Percentiles rank a stretch among this genome's conserved stretches.
phyloP scores from a whole-genome alignment of 2,329 filamentous ascomycete genomes.

The Emmonsiellopsis sp. region DNA sequence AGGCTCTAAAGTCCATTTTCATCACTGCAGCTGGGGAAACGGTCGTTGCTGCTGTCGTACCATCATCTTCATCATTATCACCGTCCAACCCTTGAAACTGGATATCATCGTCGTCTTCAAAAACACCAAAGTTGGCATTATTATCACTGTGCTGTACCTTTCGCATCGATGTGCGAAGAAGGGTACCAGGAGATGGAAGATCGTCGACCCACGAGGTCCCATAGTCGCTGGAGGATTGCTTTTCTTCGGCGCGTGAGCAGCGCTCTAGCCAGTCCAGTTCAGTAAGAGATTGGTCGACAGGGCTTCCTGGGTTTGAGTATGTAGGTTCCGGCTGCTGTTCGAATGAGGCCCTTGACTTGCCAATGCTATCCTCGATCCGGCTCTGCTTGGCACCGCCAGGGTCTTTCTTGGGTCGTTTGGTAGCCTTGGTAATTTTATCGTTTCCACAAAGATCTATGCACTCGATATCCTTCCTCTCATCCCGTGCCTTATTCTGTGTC shows the following conservation, averaged over 20 bases:
- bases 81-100: neutral
- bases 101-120: neutral
- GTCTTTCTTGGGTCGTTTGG: neutral
- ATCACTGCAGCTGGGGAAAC: neutral
- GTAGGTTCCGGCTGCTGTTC: neutral
- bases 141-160: neutral
- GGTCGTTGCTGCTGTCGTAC: neutral
- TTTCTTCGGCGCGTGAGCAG: neutral
- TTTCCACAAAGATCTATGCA: conserved; percentile 11
- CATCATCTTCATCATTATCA: neutral
- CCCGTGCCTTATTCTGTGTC: neutral
- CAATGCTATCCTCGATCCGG: neutral
- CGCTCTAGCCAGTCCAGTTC: neutral
- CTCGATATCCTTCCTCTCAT: neutral
- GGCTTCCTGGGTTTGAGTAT: neutral
- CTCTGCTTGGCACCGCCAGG: neutral
- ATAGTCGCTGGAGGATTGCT: conserved; percentile 25
- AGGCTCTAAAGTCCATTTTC: neutral
- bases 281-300: conserved; percentile 12
- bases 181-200: conserved; percentile 28
- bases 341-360: neutral
- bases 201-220: conserved; percentile 25
- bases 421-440: neutral
- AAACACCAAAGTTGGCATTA: neutral
- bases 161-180: conserved; percentile 13